Base-by-base conservation (phyloP, 192 early-diverging fungal species). In the Lobosporangium transversale region DNA sequence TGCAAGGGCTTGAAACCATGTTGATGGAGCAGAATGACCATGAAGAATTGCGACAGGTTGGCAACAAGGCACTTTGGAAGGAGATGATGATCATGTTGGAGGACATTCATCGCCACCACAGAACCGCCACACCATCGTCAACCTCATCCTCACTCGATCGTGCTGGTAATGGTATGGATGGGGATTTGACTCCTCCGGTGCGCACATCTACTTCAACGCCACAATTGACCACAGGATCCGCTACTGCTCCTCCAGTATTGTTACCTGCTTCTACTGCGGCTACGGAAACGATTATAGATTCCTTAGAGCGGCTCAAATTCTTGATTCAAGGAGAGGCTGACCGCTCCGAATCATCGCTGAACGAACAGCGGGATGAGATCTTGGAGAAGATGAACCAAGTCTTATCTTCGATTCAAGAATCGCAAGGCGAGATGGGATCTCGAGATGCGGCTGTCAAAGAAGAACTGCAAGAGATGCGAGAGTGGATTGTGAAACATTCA, bases 401-500 rank as follows among this genome's bases (percentile, higher is more conserved):
- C 8, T 4, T 65, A 10, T 75, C 70, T 3, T 47, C 62, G 1
- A 59, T 75, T 8, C 62, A 66, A 31, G 62, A 75, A 12, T 48
- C 57, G 3, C 62, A 66, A 6, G 57, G 57, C 4, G 27, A 49
- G 15, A 17, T 45, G 1, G 40, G 44, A 7, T 53, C 49, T 0
- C 30, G 57, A 12, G 56, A 66, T 23, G 23, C 37, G 3, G 49
- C 54, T 1, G 30, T 75, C 12, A 53, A 60, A 17, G 56, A 58
- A 31, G 70, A 64, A 24, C 37, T 74, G 37, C 56, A 58, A 14
- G 70, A 75, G 56, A 37, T 75, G 49, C 62, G 70, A 2, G 70
- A 75, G 21, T 75, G 70, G 70, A 75, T 75, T 24, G 57, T 66
- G 1, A 58, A 36, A 8, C 70, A 75, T 48, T 60, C 70, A 11